Evolutionary conservation across 345 rosid species (phyloP).

Genomic region (Cochlearia excelsa): DNA sequence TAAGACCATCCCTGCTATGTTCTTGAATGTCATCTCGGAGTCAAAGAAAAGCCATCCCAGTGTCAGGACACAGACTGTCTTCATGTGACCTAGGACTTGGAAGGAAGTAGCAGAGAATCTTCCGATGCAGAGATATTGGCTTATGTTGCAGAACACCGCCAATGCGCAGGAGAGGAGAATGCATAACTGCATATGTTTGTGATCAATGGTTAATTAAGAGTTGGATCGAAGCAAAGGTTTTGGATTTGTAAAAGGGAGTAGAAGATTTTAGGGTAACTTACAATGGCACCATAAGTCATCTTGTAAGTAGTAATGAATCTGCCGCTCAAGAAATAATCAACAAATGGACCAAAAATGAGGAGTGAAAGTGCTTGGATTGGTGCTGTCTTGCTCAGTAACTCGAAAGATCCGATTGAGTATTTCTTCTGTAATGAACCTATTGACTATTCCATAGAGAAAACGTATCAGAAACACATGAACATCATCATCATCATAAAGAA

Average conservation of each 20-base stretch:
- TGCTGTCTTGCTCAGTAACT: slow-evolving; percentile 88
- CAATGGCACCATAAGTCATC: slow-evolving; percentile 66
- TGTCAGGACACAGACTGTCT: slow-evolving; percentile 80
- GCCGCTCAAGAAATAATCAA: slow-evolving; percentile 69
- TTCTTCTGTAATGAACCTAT: slow-evolving; percentile 93
- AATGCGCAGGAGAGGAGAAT: slow-evolving; percentile 73
- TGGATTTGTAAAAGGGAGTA: background rate
- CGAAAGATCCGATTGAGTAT: slow-evolving; percentile 88
- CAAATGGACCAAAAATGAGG: slow-evolving; percentile 76
- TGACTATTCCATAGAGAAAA: slow-evolving; percentile 46
- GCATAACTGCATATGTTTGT: slow-evolving; percentile 53
- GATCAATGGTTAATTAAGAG: slow-evolving; percentile 8
- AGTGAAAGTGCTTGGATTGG: slow-evolving; percentile 95
- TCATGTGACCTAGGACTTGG: slow-evolving; percentile 98
- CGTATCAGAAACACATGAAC: slow-evolving; percentile 22
- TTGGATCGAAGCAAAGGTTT: slow-evolving; percentile 23
- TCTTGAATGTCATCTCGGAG: slow-evolving; percentile 75
- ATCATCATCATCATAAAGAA: slow-evolving; percentile 18
- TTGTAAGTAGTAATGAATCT: slow-evolving; percentile 60
- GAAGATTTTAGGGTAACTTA: slow-evolving; percentile 37
- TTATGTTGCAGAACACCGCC: slow-evolving; percentile 95
- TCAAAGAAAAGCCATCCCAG: slow-evolving; percentile 92
- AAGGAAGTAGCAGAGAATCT: slow-evolving; percentile 89
- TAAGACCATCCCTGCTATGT: slow-evolving; percentile 77
- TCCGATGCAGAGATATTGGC: slow-evolving; percentile 97